phyloP scores from a whole-genome alignment of 179 eudicot species.

The Silene vulgaris region DNA sequence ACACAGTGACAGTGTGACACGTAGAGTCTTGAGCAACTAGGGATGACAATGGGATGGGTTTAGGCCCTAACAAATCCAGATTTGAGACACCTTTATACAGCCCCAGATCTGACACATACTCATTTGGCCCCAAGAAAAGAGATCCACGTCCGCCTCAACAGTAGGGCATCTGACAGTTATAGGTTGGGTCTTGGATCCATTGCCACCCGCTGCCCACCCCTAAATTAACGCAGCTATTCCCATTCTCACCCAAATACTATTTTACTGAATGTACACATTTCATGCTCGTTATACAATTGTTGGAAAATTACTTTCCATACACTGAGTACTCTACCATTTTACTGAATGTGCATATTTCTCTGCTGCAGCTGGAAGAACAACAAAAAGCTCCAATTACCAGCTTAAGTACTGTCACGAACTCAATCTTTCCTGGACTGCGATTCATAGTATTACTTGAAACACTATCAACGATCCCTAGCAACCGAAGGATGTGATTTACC shows the following conservation, averaged over 20 bases:
- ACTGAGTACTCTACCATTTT: not conserved
- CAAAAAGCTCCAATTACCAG: slow-evolving; percentile 72
- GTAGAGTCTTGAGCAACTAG: not conserved
- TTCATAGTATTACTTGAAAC: not conserved
- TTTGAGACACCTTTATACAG: too few species aligned
- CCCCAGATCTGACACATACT: too few species aligned
- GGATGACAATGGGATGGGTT: not conserved
- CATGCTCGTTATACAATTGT: not conserved
- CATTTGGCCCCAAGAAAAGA: too few species aligned
- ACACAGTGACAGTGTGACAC: too few species aligned
- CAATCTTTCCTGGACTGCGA: not conserved
- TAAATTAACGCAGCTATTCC: not conserved
- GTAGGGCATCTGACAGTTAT: not conserved
- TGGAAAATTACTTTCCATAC: not conserved
- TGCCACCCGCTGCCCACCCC: too few species aligned
- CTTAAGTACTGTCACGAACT: slow-evolving; percentile 31
- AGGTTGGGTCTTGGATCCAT: not conserved
- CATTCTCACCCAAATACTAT: not conserved
- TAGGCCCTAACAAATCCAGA: too few species aligned
- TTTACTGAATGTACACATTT: not conserved
- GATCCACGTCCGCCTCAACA: too few species aligned
- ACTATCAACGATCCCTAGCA: not conserved
- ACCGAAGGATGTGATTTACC: slow-evolving; percentile 14
- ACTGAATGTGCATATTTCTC: not conserved
- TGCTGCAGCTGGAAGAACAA: slow-evolving; percentile 84